Evolutionary conservation across 1,284 basidiomycete species (phyloP).

Genomic region (Boletus mariae): DNA sequence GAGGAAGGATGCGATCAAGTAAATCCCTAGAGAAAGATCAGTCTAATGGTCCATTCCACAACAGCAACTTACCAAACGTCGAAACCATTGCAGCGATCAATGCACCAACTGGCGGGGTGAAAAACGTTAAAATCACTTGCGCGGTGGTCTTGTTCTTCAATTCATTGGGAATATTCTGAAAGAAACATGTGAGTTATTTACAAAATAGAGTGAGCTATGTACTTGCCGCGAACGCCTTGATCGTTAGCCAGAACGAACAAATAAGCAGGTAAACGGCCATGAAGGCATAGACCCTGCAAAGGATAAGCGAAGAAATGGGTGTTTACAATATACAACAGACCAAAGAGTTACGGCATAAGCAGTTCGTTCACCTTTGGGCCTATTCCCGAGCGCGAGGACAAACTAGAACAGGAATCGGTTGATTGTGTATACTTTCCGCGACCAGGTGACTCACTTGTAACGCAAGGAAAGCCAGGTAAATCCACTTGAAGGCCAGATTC

Average conservation of each 20-base stretch:
- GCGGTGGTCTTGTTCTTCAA: conserved; percentile 46
- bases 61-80: conserved; percentile 62
- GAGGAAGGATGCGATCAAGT: conserved; percentile 81
- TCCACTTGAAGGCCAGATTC: conserved; percentile 80
- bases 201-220: neutral
- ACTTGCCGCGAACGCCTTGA: conserved; percentile 70
- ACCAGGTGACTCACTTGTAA: conserved; percentile 43
- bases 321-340: conserved; percentile 36
- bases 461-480: conserved; percentile 83
- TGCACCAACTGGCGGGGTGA: conserved; percentile 76
- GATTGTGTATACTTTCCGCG: neutral
- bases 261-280: conserved; percentile 78
- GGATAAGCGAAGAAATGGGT: conserved; percentile 13
- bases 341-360: conserved; percentile 83
- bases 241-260: conserved; percentile 83
- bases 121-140: conserved; percentile 54
- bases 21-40: conserved; percentile 54
- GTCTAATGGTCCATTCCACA: neutral
- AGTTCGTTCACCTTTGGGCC: conserved; percentile 89
- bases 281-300: conserved; percentile 70
- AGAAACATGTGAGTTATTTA: conserved; percentile 1
- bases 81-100: conserved; percentile 86
- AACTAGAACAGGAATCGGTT: conserved; percentile 50
- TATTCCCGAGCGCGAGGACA: conserved; percentile 91
- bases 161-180: conserved; percentile 53